Conservation (phyloP, 768 basidiomycete species). For the Guyanaporus albipodus region DNA sequence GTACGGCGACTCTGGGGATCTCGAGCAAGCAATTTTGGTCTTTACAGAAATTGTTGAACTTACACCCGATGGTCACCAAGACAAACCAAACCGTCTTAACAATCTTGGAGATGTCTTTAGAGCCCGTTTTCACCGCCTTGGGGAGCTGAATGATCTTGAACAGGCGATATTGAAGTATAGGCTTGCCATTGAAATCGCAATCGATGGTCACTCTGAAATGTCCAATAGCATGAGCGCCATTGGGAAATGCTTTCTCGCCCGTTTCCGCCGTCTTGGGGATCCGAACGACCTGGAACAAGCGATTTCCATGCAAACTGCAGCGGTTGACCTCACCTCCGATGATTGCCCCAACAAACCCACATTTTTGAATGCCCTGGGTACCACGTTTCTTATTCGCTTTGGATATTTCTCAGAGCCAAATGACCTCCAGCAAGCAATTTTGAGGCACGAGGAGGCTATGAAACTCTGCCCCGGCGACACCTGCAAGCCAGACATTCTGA, state of each 20-base stretch:
- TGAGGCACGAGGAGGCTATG: background rate
- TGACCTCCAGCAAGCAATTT: background rate
- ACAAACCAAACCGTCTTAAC: background rate
- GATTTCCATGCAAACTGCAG: background rate
- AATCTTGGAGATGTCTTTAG: background rate
- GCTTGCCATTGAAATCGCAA: background rate
- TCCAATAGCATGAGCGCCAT: background rate
- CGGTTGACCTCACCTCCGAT: background rate
- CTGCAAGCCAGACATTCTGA: background rate
- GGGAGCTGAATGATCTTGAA: background rate
- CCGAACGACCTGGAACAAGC: background rate
- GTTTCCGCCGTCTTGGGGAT: background rate
- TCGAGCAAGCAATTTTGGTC: background rate
- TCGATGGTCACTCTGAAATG: background rate
- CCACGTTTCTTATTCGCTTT: background rate
- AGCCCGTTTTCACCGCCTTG: background rate
- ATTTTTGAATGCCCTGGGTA: background rate
- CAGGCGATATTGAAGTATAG: background rate
- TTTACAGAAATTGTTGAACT: background rate
- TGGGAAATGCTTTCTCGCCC: background rate
- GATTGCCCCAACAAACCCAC: background rate
- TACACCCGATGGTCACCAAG: background rate
- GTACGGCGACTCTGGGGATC: background rate
- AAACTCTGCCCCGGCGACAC: background rate
- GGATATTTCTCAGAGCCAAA: background rate